Evolutionary conservation across 768 basidiomycete genomes (phyloP), one percentile per base, ranked within the genome.

Genomic region (Flagelloscypha sp.): DNA sequence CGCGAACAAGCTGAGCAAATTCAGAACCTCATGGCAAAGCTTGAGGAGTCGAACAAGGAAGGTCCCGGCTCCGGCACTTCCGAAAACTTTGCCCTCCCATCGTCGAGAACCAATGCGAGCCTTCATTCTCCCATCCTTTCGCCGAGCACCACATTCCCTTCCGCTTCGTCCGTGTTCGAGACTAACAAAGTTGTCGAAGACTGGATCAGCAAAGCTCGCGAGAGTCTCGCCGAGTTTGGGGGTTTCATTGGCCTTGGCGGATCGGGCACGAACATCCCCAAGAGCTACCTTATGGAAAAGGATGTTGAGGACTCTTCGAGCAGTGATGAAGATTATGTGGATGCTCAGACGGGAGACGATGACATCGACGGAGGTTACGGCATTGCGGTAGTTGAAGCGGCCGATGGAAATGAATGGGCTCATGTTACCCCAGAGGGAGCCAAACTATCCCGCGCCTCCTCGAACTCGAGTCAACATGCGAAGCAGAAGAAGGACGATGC

Each of bases 201-300:
- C 41, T 88, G 85, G 85, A 77, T 88, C 37, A 65, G 76, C 6
- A 80, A 77, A 52, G 84, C 84, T 0, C 71, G 76, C 33, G 72
- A 76, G 40, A 78, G 73, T 24, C 63, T 86, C 30, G 66, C 74
- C 37, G 75, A 80, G 37, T 80, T 84, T 41, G 80, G 74, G 9
- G 72, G 68, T 11, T 74, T 75, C 49, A 76, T 85, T 39, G 77
- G 69, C 23, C 69, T 75, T 41, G 76, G 72, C 20, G 75, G 74
- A 33, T 63, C 72, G 2, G 60, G 66, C 21, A n/a, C n/a, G n/a
- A n/a, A n/a, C n/a, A 63, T 72, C 50, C 71, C 74, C 13, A 67
- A 65, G 50, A 66, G 58, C 43, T 71, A 63, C 35, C 55, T 73
- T 17, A 63, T 72, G 19, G 65, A 66, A 5, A 68, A 68, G 25